Base-by-base conservation (phyloP, 2,329 filamentous ascomycete species). In the Aschersonia sp. region DNA sequence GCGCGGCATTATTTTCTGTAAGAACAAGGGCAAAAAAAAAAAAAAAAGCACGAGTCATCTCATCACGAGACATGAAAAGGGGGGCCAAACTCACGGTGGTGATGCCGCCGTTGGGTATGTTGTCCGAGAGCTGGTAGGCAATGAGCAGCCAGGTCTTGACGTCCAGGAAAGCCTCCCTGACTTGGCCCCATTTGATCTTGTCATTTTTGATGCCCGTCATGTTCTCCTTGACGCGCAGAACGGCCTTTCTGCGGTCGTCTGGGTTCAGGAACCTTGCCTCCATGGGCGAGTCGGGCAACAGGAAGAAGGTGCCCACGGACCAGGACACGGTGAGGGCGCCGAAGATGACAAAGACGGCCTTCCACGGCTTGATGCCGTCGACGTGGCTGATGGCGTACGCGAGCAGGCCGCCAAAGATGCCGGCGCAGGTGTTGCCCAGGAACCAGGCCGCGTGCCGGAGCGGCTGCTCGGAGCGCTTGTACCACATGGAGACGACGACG, bases 171-270 rank as follows among this genome's bases (percentile, higher is more conserved):
- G 54, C 57, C 46, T 62, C 57, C 5, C 43, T 43, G 35, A 51
- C 51, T 33, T 59, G 57, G 2, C 45, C 32, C 51, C 56, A 55
- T 45, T 59, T 57, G 31, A 57, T 53, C 22, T 51, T 45, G 42
- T 54, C 37, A 46, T 57, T 63, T 50, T 62, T 59, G 29, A 64
- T 59, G 5, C 63, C 62, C 1, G 63, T 66, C 54, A 58, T 59
- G 52, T 65, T 63, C 5, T 54, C 54, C 35, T 58, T 52, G 22
- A 65, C 56, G 1, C 63, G 57, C 41, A 57, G 49, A 6, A 64
- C 46, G 5, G 62, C 62, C 30, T 60, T 57, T 10, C 50, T 49
- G 1, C 58, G 55, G 42, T 66, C 63, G 12, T 54, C 48, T 5
- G 46, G 44, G 12, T 35, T 57, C 9, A 63, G 50, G 12, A 62